phyloP scores from a whole-genome alignment of 176 grass and related monocot genomes.

The Pharus latifolius region DNA sequence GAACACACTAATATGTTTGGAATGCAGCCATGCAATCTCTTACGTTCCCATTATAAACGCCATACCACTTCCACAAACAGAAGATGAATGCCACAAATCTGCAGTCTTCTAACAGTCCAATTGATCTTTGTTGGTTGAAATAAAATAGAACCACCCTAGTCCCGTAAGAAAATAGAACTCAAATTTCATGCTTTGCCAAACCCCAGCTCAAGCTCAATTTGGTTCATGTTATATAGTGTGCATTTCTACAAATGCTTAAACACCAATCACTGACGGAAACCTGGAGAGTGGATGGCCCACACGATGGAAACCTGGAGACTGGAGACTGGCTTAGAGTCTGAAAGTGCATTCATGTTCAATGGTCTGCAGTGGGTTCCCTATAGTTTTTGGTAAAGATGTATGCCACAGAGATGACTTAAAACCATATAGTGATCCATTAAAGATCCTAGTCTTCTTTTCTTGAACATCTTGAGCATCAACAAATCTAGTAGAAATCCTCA shows the following conservation, averaged over 20 bases:
- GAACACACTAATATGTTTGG: no score
- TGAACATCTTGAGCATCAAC: background rate
- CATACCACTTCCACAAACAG: background rate
- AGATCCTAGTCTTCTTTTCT: background rate
- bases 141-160: no score
- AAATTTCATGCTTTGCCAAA: background rate
- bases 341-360: background rate
- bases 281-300: background rate
- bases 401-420: background rate
- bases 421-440: background rate
- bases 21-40: background rate
- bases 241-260: no score
- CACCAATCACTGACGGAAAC: background rate
- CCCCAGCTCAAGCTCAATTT: background rate
- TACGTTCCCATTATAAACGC: background rate
- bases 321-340: no score
- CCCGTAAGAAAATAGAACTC: background rate
- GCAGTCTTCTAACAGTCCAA: background rate
- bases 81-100: background rate
- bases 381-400: background rate
- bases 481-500: background rate
- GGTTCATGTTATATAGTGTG: background rate
- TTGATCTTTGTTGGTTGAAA: no score
- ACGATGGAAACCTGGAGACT: no score
- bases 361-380: background rate